phyloP scores from a whole-genome alignment of 176 grass and related monocot genomes.

The Oryza glumipatula region DNA sequence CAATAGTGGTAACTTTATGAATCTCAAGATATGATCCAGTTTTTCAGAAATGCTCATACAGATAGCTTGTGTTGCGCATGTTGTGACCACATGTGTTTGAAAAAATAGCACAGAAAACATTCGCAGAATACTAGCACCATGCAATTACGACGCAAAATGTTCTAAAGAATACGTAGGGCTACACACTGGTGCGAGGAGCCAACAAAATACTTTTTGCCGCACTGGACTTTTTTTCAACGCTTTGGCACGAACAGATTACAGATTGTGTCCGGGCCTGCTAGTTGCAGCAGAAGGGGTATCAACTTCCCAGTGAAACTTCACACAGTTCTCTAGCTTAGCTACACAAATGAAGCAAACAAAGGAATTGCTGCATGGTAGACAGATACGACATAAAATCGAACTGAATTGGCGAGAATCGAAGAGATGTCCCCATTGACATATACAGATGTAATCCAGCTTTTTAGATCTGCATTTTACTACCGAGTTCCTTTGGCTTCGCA shows the following conservation, averaged over 20 bases:
- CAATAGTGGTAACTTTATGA: no score
- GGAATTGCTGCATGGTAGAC: no score
- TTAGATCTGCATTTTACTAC: constrained; percentile 27
- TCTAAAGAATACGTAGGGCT: no score
- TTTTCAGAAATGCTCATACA: no score
- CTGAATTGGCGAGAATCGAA: background rate
- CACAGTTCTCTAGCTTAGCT: constrained; percentile 6
- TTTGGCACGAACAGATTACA: constrained; percentile 4
- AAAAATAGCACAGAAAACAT: no score
- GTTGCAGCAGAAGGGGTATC: constrained; percentile 27
- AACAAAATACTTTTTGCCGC: background rate
- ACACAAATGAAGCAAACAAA: background rate
- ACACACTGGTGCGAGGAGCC: no score
- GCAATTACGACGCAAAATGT: no score
- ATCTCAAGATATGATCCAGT: no score
- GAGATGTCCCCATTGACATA: background rate
- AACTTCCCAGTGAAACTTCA: background rate
- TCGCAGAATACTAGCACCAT: no score
- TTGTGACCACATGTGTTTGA: no score
- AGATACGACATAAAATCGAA: background rate
- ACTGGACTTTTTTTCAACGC: background rate
- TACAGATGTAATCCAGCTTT: background rate
- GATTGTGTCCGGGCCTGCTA: background rate
- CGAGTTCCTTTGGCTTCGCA: background rate
- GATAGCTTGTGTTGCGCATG: no score